Conservation (phyloP, 345 rosid genomes). For the Arabis alpina region DNA sequence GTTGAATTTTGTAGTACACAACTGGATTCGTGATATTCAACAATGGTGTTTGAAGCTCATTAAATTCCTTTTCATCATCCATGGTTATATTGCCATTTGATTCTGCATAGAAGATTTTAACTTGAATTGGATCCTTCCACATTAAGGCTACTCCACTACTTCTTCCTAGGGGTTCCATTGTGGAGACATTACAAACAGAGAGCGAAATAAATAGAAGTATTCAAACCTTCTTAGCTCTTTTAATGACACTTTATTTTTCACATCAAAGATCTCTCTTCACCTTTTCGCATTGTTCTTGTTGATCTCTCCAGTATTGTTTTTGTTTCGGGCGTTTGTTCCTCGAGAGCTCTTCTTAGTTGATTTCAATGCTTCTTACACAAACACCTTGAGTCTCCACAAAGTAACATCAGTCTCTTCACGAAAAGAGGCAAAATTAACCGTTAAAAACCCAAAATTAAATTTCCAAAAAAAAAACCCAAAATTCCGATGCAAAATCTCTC, state of each 20-base stretch:
- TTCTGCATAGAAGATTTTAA: too few relatives aligned
- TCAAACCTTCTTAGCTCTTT: constrained; percentile 53
- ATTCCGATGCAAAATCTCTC: background rate
- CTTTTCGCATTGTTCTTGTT: constrained; percentile 53
- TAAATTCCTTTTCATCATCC: too few relatives aligned
- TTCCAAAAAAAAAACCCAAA: too few relatives aligned
- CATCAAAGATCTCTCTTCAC: constrained; percentile 56
- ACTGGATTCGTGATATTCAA: too few relatives aligned
- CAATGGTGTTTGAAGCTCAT: too few relatives aligned
- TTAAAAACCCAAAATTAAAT: too few relatives aligned
- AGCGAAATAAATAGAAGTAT: background rate
- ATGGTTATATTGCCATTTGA: too few relatives aligned
- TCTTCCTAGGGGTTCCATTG: too few relatives aligned
- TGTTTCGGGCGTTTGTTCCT: constrained; percentile 48
- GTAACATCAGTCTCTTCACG: constrained; percentile 59
- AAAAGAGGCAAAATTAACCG: background rate
- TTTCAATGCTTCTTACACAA: constrained; percentile 67
- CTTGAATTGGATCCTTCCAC: too few relatives aligned
- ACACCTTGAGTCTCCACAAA: constrained; percentile 76
- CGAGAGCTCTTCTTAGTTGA: constrained; percentile 47
- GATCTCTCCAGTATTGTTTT: constrained; percentile 40
- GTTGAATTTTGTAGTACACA: too few relatives aligned
- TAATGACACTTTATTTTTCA: constrained; percentile 52
- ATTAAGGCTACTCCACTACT: too few relatives aligned
- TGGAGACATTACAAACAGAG: too few relatives aligned